Evolutionary conservation across 352 stramenopile species (phyloP).

Genomic region (Phytopythium vexans): DNA sequence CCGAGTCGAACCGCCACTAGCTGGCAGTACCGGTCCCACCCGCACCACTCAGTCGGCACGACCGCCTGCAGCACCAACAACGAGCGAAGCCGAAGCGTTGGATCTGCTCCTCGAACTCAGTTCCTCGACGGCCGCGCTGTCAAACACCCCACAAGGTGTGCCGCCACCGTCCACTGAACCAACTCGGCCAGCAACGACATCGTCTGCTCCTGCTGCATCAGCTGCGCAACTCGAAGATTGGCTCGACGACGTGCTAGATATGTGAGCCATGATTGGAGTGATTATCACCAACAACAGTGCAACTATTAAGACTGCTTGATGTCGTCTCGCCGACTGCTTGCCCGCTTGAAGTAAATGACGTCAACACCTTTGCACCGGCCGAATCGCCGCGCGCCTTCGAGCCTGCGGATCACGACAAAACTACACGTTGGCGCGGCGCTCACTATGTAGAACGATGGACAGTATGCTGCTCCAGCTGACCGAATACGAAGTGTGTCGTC

Average conservation of each 20-base stretch:
- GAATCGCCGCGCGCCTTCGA: conserved; percentile 74
- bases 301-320: not conserved
- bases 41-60: no score
- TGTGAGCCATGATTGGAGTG: conserved; percentile 14
- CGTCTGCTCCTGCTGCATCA: conserved; percentile 1
- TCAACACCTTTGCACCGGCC: conserved; percentile 78
- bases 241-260: conserved; percentile 65
- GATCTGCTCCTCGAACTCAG: no score
- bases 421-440: no score
- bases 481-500: conserved; percentile 54
- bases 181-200: not conserved
- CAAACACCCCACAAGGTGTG: no score
- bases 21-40: not conserved
- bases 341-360: conserved; percentile 69
- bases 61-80: conserved; percentile 3
- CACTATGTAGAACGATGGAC: no score
- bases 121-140: no score
- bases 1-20: not conserved
- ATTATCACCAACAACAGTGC: not conserved
- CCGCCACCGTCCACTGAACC: no score
- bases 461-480: conserved; percentile 10
- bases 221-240: conserved; percentile 61
- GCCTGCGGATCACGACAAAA: conserved; percentile 12
- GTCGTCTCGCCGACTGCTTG: conserved; percentile 9
- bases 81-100: not conserved